Conservation (phyloP, 306 rosid species). For the Neltuma alba region DNA sequence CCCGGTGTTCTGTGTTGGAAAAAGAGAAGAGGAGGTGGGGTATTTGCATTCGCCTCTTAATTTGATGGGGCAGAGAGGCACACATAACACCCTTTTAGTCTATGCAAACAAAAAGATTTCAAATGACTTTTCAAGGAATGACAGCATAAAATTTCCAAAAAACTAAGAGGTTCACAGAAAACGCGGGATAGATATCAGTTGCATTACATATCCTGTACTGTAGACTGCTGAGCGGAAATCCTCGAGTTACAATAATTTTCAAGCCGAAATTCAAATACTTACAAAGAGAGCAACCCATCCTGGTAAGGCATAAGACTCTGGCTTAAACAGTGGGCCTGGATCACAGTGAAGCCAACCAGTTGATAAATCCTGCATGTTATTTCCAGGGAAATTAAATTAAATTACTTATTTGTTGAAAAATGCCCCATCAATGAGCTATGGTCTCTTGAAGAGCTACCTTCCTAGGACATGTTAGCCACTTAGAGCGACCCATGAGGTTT, state of each 20-base stretch:
- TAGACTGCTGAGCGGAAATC: conserved; percentile 9
- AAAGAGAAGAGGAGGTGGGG: background rate
- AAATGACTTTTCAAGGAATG: background rate
- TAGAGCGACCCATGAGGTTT: conserved; percentile 78
- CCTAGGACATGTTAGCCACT: conserved; percentile 96
- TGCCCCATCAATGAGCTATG: conserved; percentile 12
- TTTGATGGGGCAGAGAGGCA: background rate
- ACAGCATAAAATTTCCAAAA: background rate
- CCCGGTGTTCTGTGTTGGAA: background rate
- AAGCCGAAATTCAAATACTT: conserved; percentile 40
- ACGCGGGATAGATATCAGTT: background rate
- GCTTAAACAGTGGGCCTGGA: conserved; percentile 87
- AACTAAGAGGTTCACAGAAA: background rate
- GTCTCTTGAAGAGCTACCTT: conserved; percentile 62
- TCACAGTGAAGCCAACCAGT: conserved; percentile 96
- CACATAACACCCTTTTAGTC: background rate
- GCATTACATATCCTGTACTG: background rate
- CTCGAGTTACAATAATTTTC: conserved; percentile 16
- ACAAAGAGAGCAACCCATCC: conserved; percentile 84
- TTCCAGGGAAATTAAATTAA: conserved; percentile 28
- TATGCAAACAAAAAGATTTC: background rate
- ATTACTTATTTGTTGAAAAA: conserved; percentile 30
- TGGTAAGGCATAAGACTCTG: conserved; percentile 63
- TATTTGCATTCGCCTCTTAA: background rate
- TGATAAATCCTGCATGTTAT: conserved; percentile 80